These are phyloP conservation scores for Macadamia tetraphylla DNA, from an alignment of 164 flowering plant species.

Conservation along the genomic window DNA sequence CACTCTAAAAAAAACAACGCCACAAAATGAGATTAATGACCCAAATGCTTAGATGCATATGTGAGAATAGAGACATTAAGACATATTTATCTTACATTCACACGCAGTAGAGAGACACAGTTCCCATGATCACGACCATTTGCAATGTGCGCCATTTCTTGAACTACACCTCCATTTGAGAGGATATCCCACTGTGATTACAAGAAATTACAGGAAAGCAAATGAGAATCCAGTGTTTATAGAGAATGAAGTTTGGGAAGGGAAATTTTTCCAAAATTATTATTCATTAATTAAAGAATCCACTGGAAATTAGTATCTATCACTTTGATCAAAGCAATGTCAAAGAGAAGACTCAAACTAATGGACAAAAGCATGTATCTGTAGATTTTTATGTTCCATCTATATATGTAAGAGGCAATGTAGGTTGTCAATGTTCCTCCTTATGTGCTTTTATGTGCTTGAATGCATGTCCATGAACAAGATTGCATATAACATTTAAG, in stretches of 20 bases:
- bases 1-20: constrained; percentile 38
- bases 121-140: constrained; percentile 90
- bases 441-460: no score
- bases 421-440: no score
- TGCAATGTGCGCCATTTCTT: constrained; percentile 91
- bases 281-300: no score
- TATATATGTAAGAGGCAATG: no score
- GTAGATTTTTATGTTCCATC: no score
- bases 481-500: no score
- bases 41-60: neutral
- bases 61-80: no score
- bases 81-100: constrained; percentile 49
- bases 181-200: constrained; percentile 82
- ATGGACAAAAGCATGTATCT: no score
- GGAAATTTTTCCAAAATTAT: no score
- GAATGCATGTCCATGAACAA: no score
- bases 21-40: neutral
- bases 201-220: neutral
- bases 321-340: neutral
- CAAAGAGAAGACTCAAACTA: no score
- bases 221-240: neutral
- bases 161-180: constrained; percentile 81
- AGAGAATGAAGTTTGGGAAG: neutral
- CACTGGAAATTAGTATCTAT: no score
- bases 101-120: constrained; percentile 72